Percentiles rank a stretch among this genome's conserved stretches.
phyloP scores from a whole-genome alignment of 108 stramenopile species.

The Schizochytrium sp. region DNA sequence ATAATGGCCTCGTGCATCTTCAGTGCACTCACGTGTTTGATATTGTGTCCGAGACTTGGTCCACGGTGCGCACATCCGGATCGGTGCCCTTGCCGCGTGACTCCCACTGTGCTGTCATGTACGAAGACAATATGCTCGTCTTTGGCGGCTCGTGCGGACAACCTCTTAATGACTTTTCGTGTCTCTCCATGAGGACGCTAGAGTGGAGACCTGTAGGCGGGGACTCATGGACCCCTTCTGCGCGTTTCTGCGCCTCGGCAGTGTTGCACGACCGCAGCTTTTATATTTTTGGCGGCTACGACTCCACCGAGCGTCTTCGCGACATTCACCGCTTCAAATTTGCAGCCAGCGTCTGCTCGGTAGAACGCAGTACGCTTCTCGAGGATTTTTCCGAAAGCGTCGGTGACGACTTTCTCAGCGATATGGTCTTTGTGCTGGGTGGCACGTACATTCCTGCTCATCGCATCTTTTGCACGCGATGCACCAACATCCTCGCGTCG shows the following conservation, averaged over 20 bases:
- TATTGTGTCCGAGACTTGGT: slow-evolving; percentile 19
- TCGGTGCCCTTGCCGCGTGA: background rate
- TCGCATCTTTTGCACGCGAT: background rate
- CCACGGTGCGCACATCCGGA: background rate
- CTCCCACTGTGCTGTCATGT: background rate
- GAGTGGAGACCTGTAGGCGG: background rate
- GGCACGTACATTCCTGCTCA: background rate
- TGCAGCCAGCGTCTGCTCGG: background rate
- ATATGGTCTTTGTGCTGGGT: background rate
- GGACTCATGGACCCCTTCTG: background rate
- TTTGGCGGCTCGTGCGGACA: background rate
- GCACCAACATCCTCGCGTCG: background rate
- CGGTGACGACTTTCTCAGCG: background rate
- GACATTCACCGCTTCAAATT: slow-evolving; percentile 26
- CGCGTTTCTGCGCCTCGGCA: background rate
- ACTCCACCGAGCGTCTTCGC: background rate
- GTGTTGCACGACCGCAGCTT: slow-evolving; percentile 65
- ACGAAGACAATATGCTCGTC: background rate
- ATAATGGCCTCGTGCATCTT: slow-evolving; percentile 22
- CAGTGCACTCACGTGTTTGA: slow-evolving; percentile 29
- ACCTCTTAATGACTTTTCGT: background rate
- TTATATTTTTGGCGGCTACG: slow-evolving; percentile 69
- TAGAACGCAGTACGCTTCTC: background rate
- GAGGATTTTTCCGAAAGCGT: background rate
- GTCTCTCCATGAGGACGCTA: background rate